A percentile compares a stretch with the other conserved stretches of the same genome.
These are phyloP conservation scores for Cupressus sempervirens DNA, from an alignment of 75 land plant genomes.

Conservation along the genomic window DNA sequence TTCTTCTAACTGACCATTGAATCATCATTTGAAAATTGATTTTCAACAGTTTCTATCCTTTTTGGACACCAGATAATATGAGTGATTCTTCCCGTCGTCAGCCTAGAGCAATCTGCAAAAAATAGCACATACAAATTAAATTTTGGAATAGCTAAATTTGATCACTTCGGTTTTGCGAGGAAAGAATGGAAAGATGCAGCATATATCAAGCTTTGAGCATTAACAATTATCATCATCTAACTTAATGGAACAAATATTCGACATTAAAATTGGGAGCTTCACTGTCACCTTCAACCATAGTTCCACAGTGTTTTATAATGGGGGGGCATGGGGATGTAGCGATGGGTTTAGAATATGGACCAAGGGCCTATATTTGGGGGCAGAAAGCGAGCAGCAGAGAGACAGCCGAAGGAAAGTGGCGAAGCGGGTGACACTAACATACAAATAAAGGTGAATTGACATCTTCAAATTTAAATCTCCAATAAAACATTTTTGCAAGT, in stretches of 20 bases:
- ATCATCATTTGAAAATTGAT: conserved; percentile 25
- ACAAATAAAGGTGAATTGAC: no score
- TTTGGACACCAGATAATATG: conserved; percentile 77
- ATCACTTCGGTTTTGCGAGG: not conserved
- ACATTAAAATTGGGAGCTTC: conserved; percentile 66
- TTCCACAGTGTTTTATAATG: no score
- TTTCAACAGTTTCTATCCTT: conserved; percentile 49
- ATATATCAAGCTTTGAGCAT: not conserved
- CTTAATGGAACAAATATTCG: conserved; percentile 83
- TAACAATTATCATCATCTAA: not conserved
- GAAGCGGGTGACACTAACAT: no score
- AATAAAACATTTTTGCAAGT: no score
- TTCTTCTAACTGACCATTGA: not conserved
- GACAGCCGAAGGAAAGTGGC: no score
- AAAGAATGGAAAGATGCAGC: not conserved
- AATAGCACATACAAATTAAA: not conserved
- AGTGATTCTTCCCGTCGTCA: conserved; percentile 60
- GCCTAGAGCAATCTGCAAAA: conserved; percentile 74
- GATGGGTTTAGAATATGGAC: no score
- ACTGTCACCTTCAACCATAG: conserved; percentile 97
- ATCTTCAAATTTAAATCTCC: no score
- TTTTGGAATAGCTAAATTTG: not conserved
- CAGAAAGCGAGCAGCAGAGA: no score
- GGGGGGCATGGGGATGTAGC: no score
- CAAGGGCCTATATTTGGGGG: no score